Base-by-base conservation (phyloP, 2,329 filamentous ascomycete species). In the Fusarium hainanense region DNA sequence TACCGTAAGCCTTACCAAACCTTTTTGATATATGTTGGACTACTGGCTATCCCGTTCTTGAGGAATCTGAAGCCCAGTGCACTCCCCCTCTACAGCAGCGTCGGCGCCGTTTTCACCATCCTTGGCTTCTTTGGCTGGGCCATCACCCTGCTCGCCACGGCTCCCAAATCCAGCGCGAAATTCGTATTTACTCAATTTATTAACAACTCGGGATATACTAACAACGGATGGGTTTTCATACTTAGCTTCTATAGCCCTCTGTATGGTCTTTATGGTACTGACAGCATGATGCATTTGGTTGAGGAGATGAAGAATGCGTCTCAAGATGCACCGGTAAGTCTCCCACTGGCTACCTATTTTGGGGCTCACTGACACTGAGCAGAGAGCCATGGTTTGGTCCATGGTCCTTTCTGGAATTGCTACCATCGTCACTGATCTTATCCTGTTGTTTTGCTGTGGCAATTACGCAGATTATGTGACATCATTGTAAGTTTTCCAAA, bases 361-460 rank as follows among this genome's bases (percentile, higher is more conserved):
- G 23, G 23, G 23, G 23, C 23, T 3, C 8, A 9, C 25, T 66
- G 3, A 60, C 20, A 23, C 1, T 20, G 1, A 1, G 3, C 3
- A 67, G 64, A 54, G 61, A 42, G 64, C 64, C 0, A 67, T 67
- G 64, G 46, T 67, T 1, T 67, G 64, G 64, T 67, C 64, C 1
- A 67, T 67, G 64, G 28, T 55, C 0, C 49, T 67, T 32, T 55
- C 54, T 23, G 64, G 64, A 0, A 4, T 67, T 21, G 63, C 56
- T 9, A 60, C 64, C 2, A 43, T 67, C 2, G 30, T 61, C 18
- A 58, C 54, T 34, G 61, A 59, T 13, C 37, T 67, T 0, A 40
- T 67, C 1, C 28, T 67, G 8, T 11, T 54, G 0, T 66, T 66
- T 13, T 67, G 64, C 21, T 61, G 55, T 18, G 51, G 61, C 6